A percentile compares a stretch with the other conserved stretches of the same genome.
phyloP scores from a whole-genome alignment of 768 basidiomycete species.

The Leucogyrophana mollusca region DNA sequence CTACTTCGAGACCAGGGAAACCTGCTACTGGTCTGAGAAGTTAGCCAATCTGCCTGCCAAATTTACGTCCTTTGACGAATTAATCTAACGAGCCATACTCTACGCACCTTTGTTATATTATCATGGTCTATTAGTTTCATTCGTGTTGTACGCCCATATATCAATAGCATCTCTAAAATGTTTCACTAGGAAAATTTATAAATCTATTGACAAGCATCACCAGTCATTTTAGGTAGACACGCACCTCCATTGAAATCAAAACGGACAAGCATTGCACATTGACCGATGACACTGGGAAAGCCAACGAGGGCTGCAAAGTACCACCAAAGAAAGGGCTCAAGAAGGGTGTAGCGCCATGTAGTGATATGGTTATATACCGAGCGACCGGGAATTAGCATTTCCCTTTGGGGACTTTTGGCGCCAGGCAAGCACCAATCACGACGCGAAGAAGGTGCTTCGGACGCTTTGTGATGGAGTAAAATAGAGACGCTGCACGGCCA shows the following conservation, averaged over 20 bases:
- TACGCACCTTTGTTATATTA: conserved; percentile 7
- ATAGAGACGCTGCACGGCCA: background rate
- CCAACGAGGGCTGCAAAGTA: too few relatives aligned
- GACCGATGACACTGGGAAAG: too few relatives aligned
- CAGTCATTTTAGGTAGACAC: too few relatives aligned
- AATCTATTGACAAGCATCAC: too few relatives aligned
- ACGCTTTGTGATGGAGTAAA: background rate
- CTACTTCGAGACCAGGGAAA: conserved; percentile 36
- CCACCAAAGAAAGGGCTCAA: too few relatives aligned
- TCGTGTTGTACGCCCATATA: too few relatives aligned
- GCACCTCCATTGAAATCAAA: too few relatives aligned
- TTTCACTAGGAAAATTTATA: too few relatives aligned
- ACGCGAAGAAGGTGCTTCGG: too few relatives aligned
- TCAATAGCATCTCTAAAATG: too few relatives aligned
- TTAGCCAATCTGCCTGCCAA: background rate
- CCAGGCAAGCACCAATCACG: conserved; percentile 17
- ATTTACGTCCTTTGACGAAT: background rate
- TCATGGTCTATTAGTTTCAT: background rate
- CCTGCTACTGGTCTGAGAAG: conserved; percentile 23
- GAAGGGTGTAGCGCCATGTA: too few relatives aligned
- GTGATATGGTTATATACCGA: conserved; percentile 30
- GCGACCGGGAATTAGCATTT: conserved; percentile 25
- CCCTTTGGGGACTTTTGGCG: conserved; percentile 6
- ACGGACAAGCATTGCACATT: too few relatives aligned
- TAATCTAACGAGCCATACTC: background rate